A percentile compares a stretch with the other conserved stretches of the same genome.
Conservation (phyloP, 2,329 filamentous ascomycete genomes). For the Fusarium domesticum region DNA sequence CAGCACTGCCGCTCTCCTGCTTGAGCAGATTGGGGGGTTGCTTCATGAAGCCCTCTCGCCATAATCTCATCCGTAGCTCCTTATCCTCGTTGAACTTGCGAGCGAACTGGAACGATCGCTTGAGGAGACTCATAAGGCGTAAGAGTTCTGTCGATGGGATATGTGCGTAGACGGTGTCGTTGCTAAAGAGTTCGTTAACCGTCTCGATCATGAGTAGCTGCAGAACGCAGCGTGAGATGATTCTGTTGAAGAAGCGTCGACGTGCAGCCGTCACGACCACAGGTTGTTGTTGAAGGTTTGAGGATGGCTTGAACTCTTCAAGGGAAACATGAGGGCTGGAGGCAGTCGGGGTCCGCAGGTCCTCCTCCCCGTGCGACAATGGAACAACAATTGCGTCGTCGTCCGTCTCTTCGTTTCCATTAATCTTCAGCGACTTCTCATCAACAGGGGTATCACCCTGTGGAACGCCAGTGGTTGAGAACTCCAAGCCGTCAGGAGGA, state of each 20-base stretch:
- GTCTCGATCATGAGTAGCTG: slow-evolving; percentile 99
- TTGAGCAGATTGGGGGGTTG: slow-evolving; percentile 97
- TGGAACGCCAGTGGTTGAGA: slow-evolving; percentile 40
- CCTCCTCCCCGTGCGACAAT: slow-evolving; percentile 35
- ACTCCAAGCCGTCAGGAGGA: slow-evolving; percentile 50
- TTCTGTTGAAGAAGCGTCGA: slow-evolving; percentile 95
- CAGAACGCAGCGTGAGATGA: slow-evolving; percentile 96
- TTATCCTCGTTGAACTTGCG: slow-evolving; percentile 98
- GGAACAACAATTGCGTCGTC: slow-evolving; percentile 33
- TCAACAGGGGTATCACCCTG: slow-evolving; percentile 42
- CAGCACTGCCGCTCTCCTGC: slow-evolving; percentile 89
- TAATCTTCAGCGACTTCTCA: slow-evolving; percentile 60
- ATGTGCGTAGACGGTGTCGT: slow-evolving; percentile 88
- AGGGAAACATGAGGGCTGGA: slow-evolving; percentile 48
- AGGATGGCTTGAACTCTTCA: slow-evolving; percentile 83
- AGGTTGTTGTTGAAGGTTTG: slow-evolving; percentile 78
- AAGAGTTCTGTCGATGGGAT: slow-evolving; percentile 90
- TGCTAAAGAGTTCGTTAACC: slow-evolving; percentile 96
- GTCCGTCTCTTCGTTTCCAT: slow-evolving; percentile 47
- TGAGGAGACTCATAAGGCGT: slow-evolving; percentile 87
- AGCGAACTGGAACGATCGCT: slow-evolving; percentile 95
- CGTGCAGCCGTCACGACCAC: slow-evolving; percentile 90
- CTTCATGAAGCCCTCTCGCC: slow-evolving; percentile 99
- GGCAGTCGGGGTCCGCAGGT: slow-evolving; percentile 33
- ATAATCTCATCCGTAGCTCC: slow-evolving; percentile 88